Evolutionary conservation across 208 protist genomes (phyloP).

Genomic region (Angomonas deanei): DNA sequence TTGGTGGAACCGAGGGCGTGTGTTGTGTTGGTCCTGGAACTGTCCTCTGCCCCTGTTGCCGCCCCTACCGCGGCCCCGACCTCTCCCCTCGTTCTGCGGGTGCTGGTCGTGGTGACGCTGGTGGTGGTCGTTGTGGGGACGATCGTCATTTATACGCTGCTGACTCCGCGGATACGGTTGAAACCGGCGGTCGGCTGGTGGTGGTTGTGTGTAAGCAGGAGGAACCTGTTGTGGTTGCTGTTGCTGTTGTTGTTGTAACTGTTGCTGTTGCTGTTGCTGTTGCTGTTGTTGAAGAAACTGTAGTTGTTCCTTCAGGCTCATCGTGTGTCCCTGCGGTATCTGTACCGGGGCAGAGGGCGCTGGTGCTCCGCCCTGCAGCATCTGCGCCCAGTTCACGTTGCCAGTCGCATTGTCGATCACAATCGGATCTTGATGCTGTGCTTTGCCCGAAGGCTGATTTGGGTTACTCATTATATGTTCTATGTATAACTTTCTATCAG

Average conservation of each 20-base stretch:
- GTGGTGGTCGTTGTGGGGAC: not conserved
- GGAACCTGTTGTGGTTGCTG: slow-evolving; percentile 13
- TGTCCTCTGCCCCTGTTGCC: not conserved
- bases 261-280: too few species aligned
- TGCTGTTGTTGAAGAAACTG: too few species aligned
- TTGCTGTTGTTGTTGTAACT: slow-evolving; percentile 20
- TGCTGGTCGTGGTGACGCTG: not conserved
- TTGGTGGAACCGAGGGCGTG: not conserved
- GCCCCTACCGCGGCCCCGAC: slow-evolving; percentile 3
- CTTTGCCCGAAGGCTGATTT: too few species aligned
- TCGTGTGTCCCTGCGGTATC: too few species aligned
- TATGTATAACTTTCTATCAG: too few species aligned
- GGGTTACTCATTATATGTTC: too few species aligned
- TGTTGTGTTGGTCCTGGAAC: not conserved
- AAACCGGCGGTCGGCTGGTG: slow-evolving; percentile 13
- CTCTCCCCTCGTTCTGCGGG: not conserved
- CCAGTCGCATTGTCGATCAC: too few species aligned
- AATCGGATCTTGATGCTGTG: too few species aligned
- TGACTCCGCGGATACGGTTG: not conserved
- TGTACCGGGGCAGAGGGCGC: too few species aligned
- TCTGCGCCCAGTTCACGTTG: too few species aligned
- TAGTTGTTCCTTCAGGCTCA: too few species aligned
- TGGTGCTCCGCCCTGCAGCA: too few species aligned
- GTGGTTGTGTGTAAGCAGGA: not conserved
- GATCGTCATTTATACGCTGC: not conserved